Evolutionary conservation across 73 alveolate species (phyloP).

Genomic region (Paramecium biaurelia): DNA sequence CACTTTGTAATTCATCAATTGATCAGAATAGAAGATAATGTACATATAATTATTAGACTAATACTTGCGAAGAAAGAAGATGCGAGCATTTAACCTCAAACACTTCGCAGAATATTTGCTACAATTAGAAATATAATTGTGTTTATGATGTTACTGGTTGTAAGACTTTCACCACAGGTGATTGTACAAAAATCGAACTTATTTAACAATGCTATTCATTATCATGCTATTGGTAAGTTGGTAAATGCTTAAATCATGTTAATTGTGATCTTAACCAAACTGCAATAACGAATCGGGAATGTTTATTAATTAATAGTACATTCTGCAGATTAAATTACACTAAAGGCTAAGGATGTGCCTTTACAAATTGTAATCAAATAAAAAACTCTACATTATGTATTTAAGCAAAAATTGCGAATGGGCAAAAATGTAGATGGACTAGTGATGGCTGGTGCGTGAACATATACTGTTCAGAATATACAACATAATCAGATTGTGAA

Average conservation of each 20-base stretch:
- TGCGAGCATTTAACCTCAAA: background rate
- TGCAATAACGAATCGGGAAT: background rate
- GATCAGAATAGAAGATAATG: background rate
- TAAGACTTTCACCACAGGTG: background rate
- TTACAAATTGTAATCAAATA: background rate
- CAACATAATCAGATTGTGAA: background rate
- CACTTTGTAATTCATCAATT: background rate
- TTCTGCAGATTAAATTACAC: background rate
- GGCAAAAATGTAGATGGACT: background rate
- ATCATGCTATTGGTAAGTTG: background rate
- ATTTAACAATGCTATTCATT: background rate
- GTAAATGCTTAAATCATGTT: background rate
- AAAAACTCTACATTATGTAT: background rate
- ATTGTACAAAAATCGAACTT: background rate
- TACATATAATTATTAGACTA: background rate
- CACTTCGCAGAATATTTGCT: no score
- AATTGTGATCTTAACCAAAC: background rate
- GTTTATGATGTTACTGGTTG: background rate
- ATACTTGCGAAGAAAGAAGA: background rate
- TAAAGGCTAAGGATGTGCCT: background rate
- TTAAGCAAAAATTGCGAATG: background rate
- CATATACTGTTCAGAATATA: background rate
- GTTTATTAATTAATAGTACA: background rate
- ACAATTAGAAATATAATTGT: background rate
- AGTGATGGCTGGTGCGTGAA: background rate